phyloP scores from a whole-genome alignment of 176 grass and related monocot genomes.

The Phragmites australis region DNA sequence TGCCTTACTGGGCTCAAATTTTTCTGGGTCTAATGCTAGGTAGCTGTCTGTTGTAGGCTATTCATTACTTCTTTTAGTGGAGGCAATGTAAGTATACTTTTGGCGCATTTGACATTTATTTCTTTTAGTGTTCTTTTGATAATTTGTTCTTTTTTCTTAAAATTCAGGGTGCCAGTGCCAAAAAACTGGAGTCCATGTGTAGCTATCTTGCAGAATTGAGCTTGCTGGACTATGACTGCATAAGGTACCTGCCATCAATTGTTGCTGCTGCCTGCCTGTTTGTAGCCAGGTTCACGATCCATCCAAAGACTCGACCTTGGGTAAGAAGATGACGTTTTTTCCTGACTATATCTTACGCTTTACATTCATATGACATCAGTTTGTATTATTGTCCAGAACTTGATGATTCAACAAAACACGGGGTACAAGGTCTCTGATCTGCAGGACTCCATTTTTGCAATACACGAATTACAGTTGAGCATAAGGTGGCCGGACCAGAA shows the following conservation, averaged over 20 bases:
- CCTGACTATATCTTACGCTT: background rate
- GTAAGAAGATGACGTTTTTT: conserved; percentile 26
- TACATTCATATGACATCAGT: conserved; percentile 1
- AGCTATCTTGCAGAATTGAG: conserved; percentile 73
- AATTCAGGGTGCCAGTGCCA: conserved; percentile 6
- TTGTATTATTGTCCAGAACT: conserved; percentile 36
- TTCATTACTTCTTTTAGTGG: conserved; percentile 37
- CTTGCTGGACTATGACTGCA: conserved; percentile 53
- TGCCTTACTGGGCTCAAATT: background rate
- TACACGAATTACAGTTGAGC: conserved; percentile 44
- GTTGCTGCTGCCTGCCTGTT: conserved; percentile 63
- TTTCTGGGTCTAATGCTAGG: background rate
- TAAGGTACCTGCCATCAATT: conserved; percentile 56
- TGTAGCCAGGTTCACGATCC: conserved; percentile 54
- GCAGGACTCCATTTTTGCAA: conserved; percentile 25
- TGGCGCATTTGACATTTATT: background rate
- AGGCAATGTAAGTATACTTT: conserved; percentile 49
- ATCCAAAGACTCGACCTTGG: conserved; percentile 56
- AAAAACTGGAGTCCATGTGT: conserved; percentile 41
- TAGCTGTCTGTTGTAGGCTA: conserved; percentile 40
- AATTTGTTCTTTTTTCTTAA: background rate
- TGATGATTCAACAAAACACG: conserved; percentile 38
- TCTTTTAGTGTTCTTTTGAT: background rate
- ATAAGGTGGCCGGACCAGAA: conserved; percentile 24
- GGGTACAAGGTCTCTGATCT: conserved; percentile 52